Conservation (phyloP, 176 grass and related monocot genomes). For the Bolboschoenus planiculmis region DNA sequence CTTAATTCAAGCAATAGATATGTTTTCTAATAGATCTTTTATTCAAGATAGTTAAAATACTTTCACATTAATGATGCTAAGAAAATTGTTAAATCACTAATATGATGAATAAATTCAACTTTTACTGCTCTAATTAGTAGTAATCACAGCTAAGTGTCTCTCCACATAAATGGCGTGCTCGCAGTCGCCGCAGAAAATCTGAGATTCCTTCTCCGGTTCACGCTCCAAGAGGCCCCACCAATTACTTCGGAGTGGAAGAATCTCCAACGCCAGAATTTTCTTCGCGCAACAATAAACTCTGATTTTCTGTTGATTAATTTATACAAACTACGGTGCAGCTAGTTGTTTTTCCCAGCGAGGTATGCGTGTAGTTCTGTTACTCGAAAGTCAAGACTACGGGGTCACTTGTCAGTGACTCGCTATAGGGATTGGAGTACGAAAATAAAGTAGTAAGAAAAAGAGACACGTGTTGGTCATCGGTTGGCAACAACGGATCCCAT, state of each 20-base stretch:
- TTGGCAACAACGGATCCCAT: not conserved
- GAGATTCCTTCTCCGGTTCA: not conserved
- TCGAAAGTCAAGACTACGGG: no score
- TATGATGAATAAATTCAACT: no score
- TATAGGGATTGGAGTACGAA: not conserved
- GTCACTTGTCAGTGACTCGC: not conserved
- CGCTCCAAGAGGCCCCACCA: not conserved
- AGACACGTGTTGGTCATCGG: not conserved
- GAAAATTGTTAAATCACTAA: no score
- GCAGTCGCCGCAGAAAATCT: not conserved
- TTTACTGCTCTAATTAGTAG: no score
- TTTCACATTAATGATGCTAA: no score
- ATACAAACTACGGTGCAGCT: not conserved
- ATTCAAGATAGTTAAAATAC: no score
- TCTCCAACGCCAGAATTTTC: not conserved
- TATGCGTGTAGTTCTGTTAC: no score
- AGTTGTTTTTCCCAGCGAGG: no score
- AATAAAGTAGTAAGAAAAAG: not conserved
- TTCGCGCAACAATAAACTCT: not conserved
- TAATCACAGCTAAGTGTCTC: no score
- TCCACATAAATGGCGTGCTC: not conserved
- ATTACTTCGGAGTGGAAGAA: slow-evolving; percentile 10
- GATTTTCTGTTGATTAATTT: not conserved
- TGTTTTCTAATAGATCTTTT: no score
- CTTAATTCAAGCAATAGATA: no score